Conservation (phyloP, 2,329 filamentous ascomycete species). For the Fusarium concolor region DNA sequence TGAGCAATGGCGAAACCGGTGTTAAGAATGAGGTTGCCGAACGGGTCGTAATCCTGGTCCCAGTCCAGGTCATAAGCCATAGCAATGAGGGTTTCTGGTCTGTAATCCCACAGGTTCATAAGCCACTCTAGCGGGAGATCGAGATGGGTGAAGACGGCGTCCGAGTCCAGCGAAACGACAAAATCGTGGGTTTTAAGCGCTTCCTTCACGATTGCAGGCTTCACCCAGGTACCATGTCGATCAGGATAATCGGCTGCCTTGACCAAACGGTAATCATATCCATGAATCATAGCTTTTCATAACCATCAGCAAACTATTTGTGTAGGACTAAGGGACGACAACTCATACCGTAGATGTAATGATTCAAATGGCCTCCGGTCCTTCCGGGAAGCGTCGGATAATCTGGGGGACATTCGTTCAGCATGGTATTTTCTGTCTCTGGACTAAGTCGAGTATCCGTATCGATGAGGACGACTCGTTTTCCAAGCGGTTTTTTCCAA, state of each 20-base stretch:
- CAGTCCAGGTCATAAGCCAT: slow-evolving; percentile 59
- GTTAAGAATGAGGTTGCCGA: slow-evolving; percentile 41
- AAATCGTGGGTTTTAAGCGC: slow-evolving; percentile 55
- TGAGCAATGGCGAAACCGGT: slow-evolving; percentile 41
- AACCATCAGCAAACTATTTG: not conserved
- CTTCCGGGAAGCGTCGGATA: slow-evolving; percentile 1
- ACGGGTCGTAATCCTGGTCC: slow-evolving; percentile 52
- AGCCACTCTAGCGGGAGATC: slow-evolving; percentile 61
- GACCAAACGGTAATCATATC: slow-evolving; percentile 62
- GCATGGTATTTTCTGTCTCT: slow-evolving; percentile 5
- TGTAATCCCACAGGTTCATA: slow-evolving; percentile 60
- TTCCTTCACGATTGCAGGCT: slow-evolving; percentile 54
- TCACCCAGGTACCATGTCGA: slow-evolving; percentile 60
- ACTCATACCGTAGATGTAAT: slow-evolving; percentile 39
- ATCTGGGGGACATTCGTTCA: slow-evolving; percentile 2
- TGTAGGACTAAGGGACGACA: too few relatives aligned
- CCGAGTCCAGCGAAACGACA: slow-evolving; percentile 59
- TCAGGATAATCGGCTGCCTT: slow-evolving; percentile 55
- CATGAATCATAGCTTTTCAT: slow-evolving; percentile 54
- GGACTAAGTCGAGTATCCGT: slow-evolving; percentile 13
- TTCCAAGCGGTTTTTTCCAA: slow-evolving; percentile 12
- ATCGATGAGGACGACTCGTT: slow-evolving; percentile 5
- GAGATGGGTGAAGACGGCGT: slow-evolving; percentile 56
- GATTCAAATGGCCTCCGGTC: slow-evolving; percentile 33
- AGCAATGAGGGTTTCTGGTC: slow-evolving; percentile 54